Base-by-base conservation (phyloP, 2,329 filamentous ascomycete species). In the Aspergillus alliaceus region DNA sequence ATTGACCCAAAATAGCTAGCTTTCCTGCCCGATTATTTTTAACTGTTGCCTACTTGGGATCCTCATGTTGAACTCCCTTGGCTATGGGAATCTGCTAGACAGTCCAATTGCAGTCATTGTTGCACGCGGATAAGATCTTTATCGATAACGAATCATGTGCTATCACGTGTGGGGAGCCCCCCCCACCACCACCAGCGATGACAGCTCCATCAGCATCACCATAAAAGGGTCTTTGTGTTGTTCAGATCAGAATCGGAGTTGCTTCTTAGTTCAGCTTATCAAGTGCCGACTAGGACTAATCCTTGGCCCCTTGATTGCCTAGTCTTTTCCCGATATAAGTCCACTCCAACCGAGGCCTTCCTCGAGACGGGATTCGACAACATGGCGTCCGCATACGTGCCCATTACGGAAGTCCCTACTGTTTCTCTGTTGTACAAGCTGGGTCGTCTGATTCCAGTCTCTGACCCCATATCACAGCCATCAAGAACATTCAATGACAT, bases 391-490 rank as follows among this genome's bases (percentile, higher is more conserved):
- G n/a, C 54, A 2, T 46, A 66, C 49, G 58, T 69, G 7, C 54
- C 68, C 9, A 52, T 75, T 14, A 59, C 66, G 22, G 71, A 77
- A 37, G 76, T 79, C 37, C 75, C 76, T 20, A 73, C 74, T 18
- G 58, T 78, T n/a, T 79, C 80, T 35, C 74, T 83, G 42, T 85
- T 93, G 59, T 95, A 93, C 79, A 82, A 82, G 65, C 72, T 79
- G 18, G 77, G 79, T 57, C 77, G 79, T 60, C 78, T 90, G 40
- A 37, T 57, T 29, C 66, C 75, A 18, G 37, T 59, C n/a, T n/a
- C 64, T 9, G 51, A 60, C 25, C 63, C 64, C 59, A 44, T 64
- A 63, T 70, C 73, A 4, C 64, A 71, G 20, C 74, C 79, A 7
- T 84, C 82, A n/a, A 72, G 81, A 55, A 65, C 74, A 9, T 78